These are phyloP conservation scores for Alternaria longipes DNA, from an alignment of 2,329 filamentous ascomycete species.

Conservation along the genomic window DNA sequence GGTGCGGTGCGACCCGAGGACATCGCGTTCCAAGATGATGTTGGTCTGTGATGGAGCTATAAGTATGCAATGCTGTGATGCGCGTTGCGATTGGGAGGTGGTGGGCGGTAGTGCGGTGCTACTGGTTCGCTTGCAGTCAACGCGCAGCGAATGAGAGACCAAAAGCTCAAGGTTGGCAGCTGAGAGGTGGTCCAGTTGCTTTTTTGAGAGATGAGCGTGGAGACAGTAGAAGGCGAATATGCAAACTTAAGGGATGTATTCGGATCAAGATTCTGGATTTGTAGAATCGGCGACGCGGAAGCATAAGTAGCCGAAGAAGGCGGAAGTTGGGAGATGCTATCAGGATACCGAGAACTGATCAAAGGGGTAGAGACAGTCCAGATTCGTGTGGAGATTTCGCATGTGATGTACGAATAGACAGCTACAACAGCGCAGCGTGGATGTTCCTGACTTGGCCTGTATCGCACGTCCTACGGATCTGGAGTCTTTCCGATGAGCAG, in stretches of 20 bases:
- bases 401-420: neutral
- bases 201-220: slow-evolving; percentile 19
- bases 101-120: slow-evolving; percentile 31
- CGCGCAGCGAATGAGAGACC: slow-evolving; percentile 39
- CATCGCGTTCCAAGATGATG: slow-evolving; percentile 16
- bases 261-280: neutral
- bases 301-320: neutral
- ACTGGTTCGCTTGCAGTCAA: slow-evolving; percentile 39
- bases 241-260: slow-evolving; percentile 36
- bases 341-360: neutral
- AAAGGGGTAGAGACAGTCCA: neutral
- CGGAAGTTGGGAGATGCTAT: neutral
- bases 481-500: neutral
- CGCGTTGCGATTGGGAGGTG: slow-evolving; percentile 36
- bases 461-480: neutral
- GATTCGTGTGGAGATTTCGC: neutral
- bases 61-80: slow-evolving; percentile 31
- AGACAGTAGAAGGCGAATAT: slow-evolving; percentile 25
- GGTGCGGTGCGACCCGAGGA: slow-evolving; percentile 24
- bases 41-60: slow-evolving; percentile 19
- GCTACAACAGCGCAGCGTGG: neutral
- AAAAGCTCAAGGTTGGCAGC: slow-evolving; percentile 21
- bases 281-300: neutral
- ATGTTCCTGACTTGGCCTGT: neutral
- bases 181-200: slow-evolving; percentile 16